These are phyloP conservation scores for Carex parvula DNA, from an alignment of 176 grass and related monocot genomes.

Conservation along the genomic window DNA sequence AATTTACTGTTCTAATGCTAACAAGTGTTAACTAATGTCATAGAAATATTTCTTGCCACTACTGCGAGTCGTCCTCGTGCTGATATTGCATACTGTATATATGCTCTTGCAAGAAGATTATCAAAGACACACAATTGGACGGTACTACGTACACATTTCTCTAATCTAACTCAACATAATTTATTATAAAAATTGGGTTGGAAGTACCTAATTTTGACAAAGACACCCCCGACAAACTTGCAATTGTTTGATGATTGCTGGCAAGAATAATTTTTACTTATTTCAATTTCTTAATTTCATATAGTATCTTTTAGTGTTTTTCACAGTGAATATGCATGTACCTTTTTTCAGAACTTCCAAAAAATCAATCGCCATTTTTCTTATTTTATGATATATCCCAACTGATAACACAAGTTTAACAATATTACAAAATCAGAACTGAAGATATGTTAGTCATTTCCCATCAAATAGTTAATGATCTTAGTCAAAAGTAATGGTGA, in stretches of 20 bases:
- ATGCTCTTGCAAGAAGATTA: constrained; percentile 61
- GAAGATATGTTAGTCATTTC: background rate
- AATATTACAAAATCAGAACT: background rate
- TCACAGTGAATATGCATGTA: background rate
- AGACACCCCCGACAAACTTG: background rate
- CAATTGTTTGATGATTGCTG: background rate
- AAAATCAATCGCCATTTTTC: background rate
- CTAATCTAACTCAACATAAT: background rate
- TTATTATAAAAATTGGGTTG: background rate
- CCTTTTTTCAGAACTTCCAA: background rate
- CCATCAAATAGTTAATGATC: background rate
- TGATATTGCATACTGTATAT: constrained; percentile 88
- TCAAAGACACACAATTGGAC: constrained; percentile 93
- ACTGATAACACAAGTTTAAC: background rate
- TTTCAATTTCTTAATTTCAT: background rate
- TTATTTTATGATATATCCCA: background rate
- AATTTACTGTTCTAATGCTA: background rate
- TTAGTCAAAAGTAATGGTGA: background rate
- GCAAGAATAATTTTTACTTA: background rate
- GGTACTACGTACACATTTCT: constrained; percentile 46
- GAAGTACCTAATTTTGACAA: background rate
- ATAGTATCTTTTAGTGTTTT: background rate
- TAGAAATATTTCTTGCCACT: constrained; percentile 71
- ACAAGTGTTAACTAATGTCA: background rate
- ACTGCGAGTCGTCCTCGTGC: constrained; percentile 54